A percentile compares a stretch with the other conserved stretches of the same genome.
Evolutionary conservation across 2,329 filamentous ascomycete genomes (phyloP).

Genomic region (Coniochaeta sp.): DNA sequence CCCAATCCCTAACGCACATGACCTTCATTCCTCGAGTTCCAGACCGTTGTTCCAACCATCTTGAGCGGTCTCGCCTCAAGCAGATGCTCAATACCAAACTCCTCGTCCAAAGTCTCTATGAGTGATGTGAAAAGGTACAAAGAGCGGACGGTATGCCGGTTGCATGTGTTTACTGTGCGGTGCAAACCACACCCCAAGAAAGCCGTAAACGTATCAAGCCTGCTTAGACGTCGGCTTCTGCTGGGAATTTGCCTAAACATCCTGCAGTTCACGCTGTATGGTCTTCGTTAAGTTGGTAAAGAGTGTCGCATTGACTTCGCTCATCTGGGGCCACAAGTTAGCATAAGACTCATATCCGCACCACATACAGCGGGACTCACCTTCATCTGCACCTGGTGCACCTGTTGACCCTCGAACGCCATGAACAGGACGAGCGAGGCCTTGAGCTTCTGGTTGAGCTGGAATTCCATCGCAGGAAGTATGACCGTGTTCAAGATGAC

Average conservation of each 20-base stretch:
- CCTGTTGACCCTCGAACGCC: constrained; percentile 50
- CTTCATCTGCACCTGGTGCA: constrained; percentile 53
- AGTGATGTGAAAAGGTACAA: background rate
- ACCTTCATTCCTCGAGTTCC: background rate
- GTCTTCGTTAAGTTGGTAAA: constrained; percentile 2
- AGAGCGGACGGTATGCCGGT: background rate
- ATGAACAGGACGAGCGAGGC: constrained; percentile 62
- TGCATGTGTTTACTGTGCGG: background rate
- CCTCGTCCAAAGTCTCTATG: background rate
- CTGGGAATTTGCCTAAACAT: background rate
- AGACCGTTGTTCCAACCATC: background rate
- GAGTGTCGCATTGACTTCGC: constrained; percentile 8
- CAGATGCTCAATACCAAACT: constrained; percentile 5
- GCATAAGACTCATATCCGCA: background rate
- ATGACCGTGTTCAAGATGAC: constrained; percentile 82
- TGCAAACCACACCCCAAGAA: background rate
- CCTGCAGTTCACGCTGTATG: background rate
- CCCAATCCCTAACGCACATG: background rate
- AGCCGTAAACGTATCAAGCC: background rate
- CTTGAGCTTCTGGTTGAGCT: constrained; percentile 68
- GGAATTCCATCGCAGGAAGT: constrained; percentile 71
- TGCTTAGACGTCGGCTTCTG: too few species aligned
- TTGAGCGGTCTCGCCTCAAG: background rate
- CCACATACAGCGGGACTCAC: constrained; percentile 30
- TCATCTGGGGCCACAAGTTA: constrained; percentile 10